Evolutionary conservation across 345 rosid species (phyloP), one percentile per base, ranked within the genome.

Genomic region (Citrus glauca): DNA sequence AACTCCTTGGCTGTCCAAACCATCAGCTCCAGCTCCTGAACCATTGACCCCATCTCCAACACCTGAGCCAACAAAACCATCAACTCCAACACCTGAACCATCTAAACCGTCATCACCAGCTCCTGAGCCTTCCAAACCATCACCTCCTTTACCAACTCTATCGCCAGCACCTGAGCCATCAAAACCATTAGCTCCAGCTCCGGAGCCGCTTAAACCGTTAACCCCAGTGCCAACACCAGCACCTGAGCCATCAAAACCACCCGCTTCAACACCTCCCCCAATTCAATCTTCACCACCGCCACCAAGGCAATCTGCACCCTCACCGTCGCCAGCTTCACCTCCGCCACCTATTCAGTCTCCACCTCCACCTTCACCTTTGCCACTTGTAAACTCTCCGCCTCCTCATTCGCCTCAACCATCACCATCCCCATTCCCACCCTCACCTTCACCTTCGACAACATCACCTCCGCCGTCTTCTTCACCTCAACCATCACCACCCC

Each of bases 291-390:
- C 48, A 10, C 48, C 16, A 9, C 48, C 28, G 6, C 60, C 79
- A 5, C 72, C 66, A 20, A 45, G 5, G 50, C 50, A 45, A 45
- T 45, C 4, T 45, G 5, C 53, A 1, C 50, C 20, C 17, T 28
- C 78, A 14, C 66, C 74, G 7, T 1, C n/a, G 11, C 73, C 62
- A 30, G 4, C 81, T 35, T 69, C 77, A 0, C 9, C 25, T 2
- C 73, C 64, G 61, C 67, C 85, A 60, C 72, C 82, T 3, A 75
- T 81, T 50, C 61, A 76, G 2, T 66, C 78, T 6, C 57, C 80
- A 45, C 25, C 70, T 20, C 65, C 77, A 14, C 28, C 66, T 6
- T 42, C 77, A 33, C 32, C 74, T 25, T 57, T 73, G 11, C 28
- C 79, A 71, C 78, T 84, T 48, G 56, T 50, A 1, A 28, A 16